Evolutionary conservation across 257 asterid genomes (phyloP), one percentile per base, ranked within the genome.

Genomic region (Linaria vulgaris): DNA sequence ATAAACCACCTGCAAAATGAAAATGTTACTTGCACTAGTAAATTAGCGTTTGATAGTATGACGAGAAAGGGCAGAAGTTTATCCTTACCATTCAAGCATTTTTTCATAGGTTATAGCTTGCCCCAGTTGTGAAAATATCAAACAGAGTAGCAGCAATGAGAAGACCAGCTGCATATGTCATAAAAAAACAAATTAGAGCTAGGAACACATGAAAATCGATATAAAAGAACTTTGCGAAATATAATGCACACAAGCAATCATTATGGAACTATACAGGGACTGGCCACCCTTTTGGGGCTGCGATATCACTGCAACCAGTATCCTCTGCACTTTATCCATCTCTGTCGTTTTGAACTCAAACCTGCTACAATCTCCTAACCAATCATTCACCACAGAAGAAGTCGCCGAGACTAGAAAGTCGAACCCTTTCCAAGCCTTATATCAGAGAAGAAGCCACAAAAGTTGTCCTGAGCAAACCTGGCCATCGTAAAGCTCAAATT

Each of bases 41-140:
- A 57, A 67, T 55, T 41, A 43, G 21, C 25, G 39, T 17, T 56
- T 61, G 37, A 52, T 24, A 23, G n/a, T 45, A 34, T 1, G 25
- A 30, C 5, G 21, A 55, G 22, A 54, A 53, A 30, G 56, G 31
- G 34, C 9, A 43, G 30, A 56, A 12, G 51, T 43, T 31, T 10
- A 55, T 22, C 19, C 79, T 66, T 75, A 91, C 98, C 98, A 92
- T 61, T 87, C 73, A 59, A 84, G 67, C 95, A 90, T 74, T 63
- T 87, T 94, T 65, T 84, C 74, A 9, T 77, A 82, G 27, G 86
- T 82, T 72, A 94, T 84, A 4, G 99, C 96, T 82, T 85, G 85
- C 16, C 99, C 99, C 61, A 94, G 86, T 85, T 94, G 96, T 59
- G 99, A 78, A 75, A 94, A 94, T 70, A 94, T 94, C 79, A 94